Base-by-base conservation (phyloP, 257 asterid genomes). In the Euphrasia confusa region DNA sequence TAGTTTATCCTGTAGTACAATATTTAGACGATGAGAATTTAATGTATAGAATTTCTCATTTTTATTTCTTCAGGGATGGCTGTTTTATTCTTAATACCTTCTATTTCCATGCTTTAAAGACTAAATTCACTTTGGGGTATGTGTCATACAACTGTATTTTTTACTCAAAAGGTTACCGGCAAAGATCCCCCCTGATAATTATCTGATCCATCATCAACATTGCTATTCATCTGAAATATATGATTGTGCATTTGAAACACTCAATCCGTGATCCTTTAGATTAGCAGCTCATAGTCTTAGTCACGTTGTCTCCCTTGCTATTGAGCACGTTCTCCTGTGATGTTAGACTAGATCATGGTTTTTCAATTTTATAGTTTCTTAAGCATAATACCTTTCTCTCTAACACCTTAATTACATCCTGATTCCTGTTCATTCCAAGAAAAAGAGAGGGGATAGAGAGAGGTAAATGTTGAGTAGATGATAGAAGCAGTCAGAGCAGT, bases 211-310 rank as follows among this genome's bases (percentile, higher is more conserved):
- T 45, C 28, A 35, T 10, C 13, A 12, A 40, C 33, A 63, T 47
- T 64, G 44, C 37, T 55, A 49, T 44, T 59, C 62, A 35, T 63
- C 59, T 68, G 10, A 49, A 15, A 48, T 4, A 50, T 39, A 12
- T 30, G 15, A 40, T 49, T 68, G 39, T 58, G 68, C 63, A 59
- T 13, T 58, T 48, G 42, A 58, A 30, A 11, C 28, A 40, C 65
- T 48, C 42, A 49, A 28, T 37, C 32, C 28, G 63, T 42, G 45
- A 48, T 61, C 24, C 57, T 67, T 52, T 62, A 42, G 61, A n/a
- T 59, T 58, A 39, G 67, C 55, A 37, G 48, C 63, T 60, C 56
- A 64, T 64, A 7, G 64, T 67, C 47, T 42, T 58, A 59, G 15
- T 27, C 42, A 28, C 60, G 15, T 35, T 58, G 40, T 64, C 55